Conservation (phyloP, 164 flowering plant genomes). For the Annona cherimola region DNA sequence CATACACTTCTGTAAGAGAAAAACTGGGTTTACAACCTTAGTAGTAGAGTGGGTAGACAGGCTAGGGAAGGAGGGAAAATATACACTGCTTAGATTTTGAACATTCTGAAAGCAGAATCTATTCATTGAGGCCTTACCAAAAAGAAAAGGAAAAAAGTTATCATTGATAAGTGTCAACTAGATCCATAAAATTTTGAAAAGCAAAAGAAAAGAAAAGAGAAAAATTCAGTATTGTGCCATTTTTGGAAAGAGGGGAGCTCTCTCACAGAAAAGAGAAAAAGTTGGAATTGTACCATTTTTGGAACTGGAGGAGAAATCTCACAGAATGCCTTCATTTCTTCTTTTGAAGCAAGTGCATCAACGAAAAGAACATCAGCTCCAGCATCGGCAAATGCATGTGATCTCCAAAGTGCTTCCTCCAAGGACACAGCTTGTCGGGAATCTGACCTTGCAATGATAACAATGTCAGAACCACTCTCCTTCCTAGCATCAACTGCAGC, state of each 20-base stretch:
- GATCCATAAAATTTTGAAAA: background rate
- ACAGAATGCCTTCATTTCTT: constrained; percentile 86
- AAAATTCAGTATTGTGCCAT: constrained; percentile 42
- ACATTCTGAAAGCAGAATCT: too few species aligned
- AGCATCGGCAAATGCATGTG: constrained; percentile 80
- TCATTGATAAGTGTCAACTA: background rate
- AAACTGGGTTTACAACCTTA: background rate
- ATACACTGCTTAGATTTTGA: too few species aligned
- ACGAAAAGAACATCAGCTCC: constrained; percentile 98
- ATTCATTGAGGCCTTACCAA: too few species aligned
- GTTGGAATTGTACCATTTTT: constrained; percentile 56
- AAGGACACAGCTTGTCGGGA: constrained; percentile 87
- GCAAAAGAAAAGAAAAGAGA: background rate
- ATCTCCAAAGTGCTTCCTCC: constrained; percentile 80
- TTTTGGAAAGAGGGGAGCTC: constrained; percentile 71
- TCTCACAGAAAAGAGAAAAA: constrained; percentile 43
- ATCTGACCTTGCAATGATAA: constrained; percentile 91
- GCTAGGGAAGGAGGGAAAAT: background rate
- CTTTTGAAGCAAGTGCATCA: constrained; percentile 90
- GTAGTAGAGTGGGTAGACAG: background rate
- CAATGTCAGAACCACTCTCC: constrained; percentile 82
- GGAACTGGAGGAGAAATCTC: constrained; percentile 64
- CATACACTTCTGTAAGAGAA: background rate
- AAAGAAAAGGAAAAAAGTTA: too few species aligned
- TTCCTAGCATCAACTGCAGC: constrained; percentile 92